Evolutionary conservation across 2,329 filamentous ascomycete species (phyloP), one percentile per base, ranked within the genome.

Genomic region (Corynespora cassiicola): DNA sequence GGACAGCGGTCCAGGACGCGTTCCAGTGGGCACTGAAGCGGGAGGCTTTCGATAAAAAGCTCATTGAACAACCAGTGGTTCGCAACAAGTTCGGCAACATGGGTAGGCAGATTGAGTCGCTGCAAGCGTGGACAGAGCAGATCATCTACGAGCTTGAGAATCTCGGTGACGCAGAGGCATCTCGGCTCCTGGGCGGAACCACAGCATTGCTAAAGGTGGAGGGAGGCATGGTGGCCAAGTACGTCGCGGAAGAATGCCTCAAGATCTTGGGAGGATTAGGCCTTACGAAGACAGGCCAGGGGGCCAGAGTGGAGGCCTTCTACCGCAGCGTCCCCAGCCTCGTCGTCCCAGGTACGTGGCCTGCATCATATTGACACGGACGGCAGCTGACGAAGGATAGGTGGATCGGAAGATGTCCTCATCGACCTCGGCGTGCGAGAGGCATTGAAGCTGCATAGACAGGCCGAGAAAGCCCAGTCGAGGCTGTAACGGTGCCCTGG

Each of bases 21-120:
- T 58, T 61, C 20, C 36, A 45, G 11, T 65, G 60, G 53, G 58
- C 58, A 14, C 39, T 53, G 7, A 60, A 63, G 45, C 45, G 63
- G 1, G 54, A 63, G 31, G 61, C 59, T 1, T 66, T 65, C 38
- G 62, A 54, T 3, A 61, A 62, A 44, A 55, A 42, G 30, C 37
- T 66, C 7, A 60, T 66, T 15, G 54, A 63, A 34, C 60, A 66
- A 36, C 61, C 60, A 1, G 56, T 66, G 3, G 58, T 66, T 21
- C 32, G 62, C 9, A 58, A 61, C 27, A 64, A 65, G 42, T 52
- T 66, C 23, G 61, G 54, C 0, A 61, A 61, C 25, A 61, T 65
- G 36, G 58, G 55, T 6, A 34, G 59, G 14, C 56, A 59, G 45
- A 39, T 60, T 11, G 63, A 63, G 36, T 31, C 43, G 3, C 30